Evolutionary conservation across 345 rosid genomes (phyloP).

Genomic region (Eucalyptus polybractea): DNA sequence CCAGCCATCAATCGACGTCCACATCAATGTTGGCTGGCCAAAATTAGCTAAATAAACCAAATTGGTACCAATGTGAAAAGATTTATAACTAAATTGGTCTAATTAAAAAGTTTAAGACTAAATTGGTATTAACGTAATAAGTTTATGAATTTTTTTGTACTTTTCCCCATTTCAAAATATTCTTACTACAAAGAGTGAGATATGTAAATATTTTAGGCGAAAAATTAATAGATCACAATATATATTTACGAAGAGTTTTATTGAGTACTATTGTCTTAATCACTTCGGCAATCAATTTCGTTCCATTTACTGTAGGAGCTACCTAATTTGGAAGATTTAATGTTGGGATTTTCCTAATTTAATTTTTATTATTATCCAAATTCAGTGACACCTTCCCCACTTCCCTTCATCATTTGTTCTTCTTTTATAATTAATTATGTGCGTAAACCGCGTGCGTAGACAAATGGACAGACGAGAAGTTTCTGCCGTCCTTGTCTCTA

Average conservation of each 20-base stretch:
- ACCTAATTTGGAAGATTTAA: neutral
- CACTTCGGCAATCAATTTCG: neutral
- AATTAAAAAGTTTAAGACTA: fast-evolving
- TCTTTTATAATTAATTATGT: neutral
- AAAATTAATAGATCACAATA: neutral
- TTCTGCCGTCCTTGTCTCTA: neutral
- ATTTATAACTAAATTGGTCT: too few species aligned
- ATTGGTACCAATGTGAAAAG: fast-evolving
- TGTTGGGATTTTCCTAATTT: neutral
- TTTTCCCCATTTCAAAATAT: neutral
- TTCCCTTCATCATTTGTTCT: neutral
- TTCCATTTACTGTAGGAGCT: neutral
- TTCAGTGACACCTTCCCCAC: neutral
- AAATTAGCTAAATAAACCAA: too few species aligned
- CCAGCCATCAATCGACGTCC: fast-evolving
- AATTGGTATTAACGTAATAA: too few species aligned
- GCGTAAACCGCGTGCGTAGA: neutral
- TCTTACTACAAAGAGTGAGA: neutral
- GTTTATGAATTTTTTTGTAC: too few species aligned
- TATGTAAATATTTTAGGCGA: neutral
- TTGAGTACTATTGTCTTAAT: neutral
- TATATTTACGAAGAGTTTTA: neutral
- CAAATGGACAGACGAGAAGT: neutral
- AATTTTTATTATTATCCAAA: neutral
- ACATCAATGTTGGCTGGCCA: too few species aligned